Conservation (phyloP, 2,329 filamentous ascomycete genomes). For the Cladosporium sp. region DNA sequence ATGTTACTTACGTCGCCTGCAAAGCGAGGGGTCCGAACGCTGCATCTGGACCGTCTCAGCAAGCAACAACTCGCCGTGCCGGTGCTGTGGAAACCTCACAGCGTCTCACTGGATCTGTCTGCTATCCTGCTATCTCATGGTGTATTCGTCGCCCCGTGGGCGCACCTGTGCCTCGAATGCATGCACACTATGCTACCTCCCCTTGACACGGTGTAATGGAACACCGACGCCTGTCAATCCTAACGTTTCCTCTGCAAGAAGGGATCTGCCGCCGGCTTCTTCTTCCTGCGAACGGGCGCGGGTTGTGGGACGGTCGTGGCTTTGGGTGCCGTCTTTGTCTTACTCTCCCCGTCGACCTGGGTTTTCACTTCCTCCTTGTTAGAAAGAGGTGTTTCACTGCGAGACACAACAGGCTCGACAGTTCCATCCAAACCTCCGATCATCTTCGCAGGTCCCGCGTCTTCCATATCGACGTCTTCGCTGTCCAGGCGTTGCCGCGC, state of each 20-base stretch:
- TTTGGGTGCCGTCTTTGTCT: constrained; percentile 10
- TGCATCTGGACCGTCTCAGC: constrained; percentile 8
- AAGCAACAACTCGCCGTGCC: neutral
- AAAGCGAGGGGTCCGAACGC: constrained; percentile 7
- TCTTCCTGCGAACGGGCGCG: constrained; percentile 22
- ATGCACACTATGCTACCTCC: neutral
- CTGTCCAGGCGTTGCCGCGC: constrained; percentile 7
- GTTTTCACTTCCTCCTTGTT: constrained; percentile 13
- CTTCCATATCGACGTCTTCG: constrained; percentile 31
- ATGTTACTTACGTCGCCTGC: constrained; percentile 4
- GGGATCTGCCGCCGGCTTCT: constrained; percentile 23
- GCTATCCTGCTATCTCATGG: constrained; percentile 10
- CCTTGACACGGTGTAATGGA: neutral
- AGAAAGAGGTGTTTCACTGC: constrained; percentile 22
- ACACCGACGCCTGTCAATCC: neutral
- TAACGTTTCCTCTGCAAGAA: constrained; percentile 25
- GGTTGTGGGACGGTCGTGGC: constrained; percentile 14
- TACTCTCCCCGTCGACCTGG: constrained; percentile 12
- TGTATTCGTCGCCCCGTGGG: neutral
- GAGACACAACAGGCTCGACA: constrained; percentile 13
- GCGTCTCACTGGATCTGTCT: constrained; percentile 12
- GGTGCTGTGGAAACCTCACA: constrained; percentile 5
- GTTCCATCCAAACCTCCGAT: constrained; percentile 14
- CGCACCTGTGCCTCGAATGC: neutral
- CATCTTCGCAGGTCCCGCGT: constrained; percentile 18